A percentile compares a stretch with the other conserved stretches of the same genome.
phyloP scores from a whole-genome alignment of 768 basidiomycete genomes.

The Pleurotus tuoliensis region DNA sequence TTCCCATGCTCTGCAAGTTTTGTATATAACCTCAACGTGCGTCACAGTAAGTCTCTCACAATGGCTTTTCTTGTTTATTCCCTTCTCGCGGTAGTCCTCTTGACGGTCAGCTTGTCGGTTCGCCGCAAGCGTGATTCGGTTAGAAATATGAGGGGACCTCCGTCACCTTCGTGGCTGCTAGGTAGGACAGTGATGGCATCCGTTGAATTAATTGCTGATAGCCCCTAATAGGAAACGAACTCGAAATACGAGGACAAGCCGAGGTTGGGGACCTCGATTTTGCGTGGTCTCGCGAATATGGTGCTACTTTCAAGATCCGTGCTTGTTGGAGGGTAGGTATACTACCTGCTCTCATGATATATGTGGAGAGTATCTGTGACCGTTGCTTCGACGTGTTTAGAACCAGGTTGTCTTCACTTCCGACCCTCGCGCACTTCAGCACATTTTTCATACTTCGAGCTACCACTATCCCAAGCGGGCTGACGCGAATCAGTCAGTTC shows the following conservation, averaged over 20 bases:
- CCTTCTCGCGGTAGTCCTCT: neutral
- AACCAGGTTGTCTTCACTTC: constrained; percentile 25
- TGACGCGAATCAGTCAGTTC: constrained; percentile 15
- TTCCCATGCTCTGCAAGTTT: too few relatives aligned
- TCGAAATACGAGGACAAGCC: constrained; percentile 15
- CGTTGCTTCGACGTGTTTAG: constrained; percentile 10
- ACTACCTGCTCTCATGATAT: neutral
- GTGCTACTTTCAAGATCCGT: constrained; percentile 17
- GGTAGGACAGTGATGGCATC: neutral
- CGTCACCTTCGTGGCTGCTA: constrained; percentile 1
- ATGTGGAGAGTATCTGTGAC: neutral
- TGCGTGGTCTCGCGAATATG: constrained; percentile 22
- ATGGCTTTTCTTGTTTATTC: neutral
- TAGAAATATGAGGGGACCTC: neutral
- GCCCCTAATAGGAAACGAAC: constrained; percentile 19
- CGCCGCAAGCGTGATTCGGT: constrained; percentile 1
- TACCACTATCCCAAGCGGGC: constrained; percentile 25
- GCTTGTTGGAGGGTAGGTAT: constrained; percentile 3
- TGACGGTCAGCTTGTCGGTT: neutral
- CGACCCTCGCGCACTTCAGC: constrained; percentile 29
- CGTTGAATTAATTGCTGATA: neutral
- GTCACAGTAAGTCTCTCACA: neutral
- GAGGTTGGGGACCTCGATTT: constrained; percentile 28
- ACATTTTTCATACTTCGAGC: constrained; percentile 26
- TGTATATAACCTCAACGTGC: too few relatives aligned